A percentile compares a stretch with the other conserved stretches of the same genome.
These are phyloP conservation scores for Prunus yedoensis DNA, from an alignment of 331 rosid genomes.

Conservation along the genomic window DNA sequence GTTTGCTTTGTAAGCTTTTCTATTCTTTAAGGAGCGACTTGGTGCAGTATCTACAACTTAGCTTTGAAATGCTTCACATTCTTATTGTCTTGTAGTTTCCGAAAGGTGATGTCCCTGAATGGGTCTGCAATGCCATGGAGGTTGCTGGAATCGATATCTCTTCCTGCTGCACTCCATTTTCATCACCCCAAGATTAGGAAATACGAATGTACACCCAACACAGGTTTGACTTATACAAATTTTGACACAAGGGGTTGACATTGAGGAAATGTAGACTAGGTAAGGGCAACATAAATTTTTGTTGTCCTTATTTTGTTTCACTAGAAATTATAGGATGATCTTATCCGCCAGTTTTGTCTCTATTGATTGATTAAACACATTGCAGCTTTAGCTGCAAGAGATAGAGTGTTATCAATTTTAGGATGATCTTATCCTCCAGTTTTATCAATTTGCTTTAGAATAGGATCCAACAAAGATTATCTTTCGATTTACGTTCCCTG, in stretches of 20 bases:
- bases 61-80: too few relatives aligned
- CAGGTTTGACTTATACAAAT: conserved; percentile 12
- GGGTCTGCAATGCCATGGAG: conserved; percentile 98
- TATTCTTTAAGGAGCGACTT: too few relatives aligned
- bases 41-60: too few relatives aligned
- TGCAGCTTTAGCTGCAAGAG: background rate
- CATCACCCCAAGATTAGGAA: conserved; percentile 28
- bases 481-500: background rate
- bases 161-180: conserved; percentile 62
- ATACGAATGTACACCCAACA: background rate
- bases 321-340: background rate
- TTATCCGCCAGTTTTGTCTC: background rate
- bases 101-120: conserved; percentile 79
- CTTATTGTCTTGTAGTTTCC: conserved; percentile 65
- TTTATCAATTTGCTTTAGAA: background rate
- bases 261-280: conserved; percentile 12
- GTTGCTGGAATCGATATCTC: conserved; percentile 93
- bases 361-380: background rate
- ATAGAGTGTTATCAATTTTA: background rate
- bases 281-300: conserved; percentile 50
- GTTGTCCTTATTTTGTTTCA: conserved; percentile 43
- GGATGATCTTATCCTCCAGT: too few relatives aligned
- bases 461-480: background rate
- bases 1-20: too few relatives aligned
- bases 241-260: conserved; percentile 24